Conservation (phyloP, 2,329 filamentous ascomycete genomes). For the Phyllosticta citriasiana region DNA sequence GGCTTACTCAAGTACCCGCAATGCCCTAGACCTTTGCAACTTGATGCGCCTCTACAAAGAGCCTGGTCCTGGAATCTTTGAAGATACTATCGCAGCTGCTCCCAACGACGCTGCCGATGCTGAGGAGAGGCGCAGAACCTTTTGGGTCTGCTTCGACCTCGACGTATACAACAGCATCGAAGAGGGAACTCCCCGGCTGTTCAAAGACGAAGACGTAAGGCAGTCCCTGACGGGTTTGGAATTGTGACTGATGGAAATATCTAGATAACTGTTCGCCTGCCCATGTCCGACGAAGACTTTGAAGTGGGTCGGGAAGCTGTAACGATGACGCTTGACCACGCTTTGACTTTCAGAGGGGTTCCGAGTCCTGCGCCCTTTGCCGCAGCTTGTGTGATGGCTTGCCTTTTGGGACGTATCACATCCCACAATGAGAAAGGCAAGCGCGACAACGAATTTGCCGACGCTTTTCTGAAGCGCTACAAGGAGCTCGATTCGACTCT, state of each 20-base stretch:
- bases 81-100: conserved; percentile 82
- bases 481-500: conserved; percentile 81
- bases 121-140: conserved; percentile 83
- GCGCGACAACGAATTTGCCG: conserved; percentile 76
- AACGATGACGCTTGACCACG: conserved; percentile 59
- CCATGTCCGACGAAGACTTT: conserved; percentile 75
- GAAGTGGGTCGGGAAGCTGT: conserved; percentile 66
- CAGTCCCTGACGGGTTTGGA: not conserved
- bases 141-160: conserved; percentile 87
- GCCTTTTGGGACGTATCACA: conserved; percentile 81
- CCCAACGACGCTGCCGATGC: conserved; percentile 88
- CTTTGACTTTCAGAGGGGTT: conserved; percentile 61
- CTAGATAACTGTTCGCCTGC: conserved; percentile 71
- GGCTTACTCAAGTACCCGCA: conserved; percentile 86
- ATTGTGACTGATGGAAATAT: not conserved
- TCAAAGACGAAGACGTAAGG: conserved; percentile 75
- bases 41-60: conserved; percentile 91
- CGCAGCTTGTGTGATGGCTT: conserved; percentile 75
- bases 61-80: conserved; percentile 72
- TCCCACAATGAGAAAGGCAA: conserved; percentile 62
- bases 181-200: conserved; percentile 91
- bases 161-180: conserved; percentile 93
- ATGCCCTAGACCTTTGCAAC: conserved; percentile 68
- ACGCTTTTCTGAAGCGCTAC: conserved; percentile 93
- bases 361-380: conserved; percentile 67